Base-by-base conservation (phyloP, 169 alveolate genomes). In the Plasmodium reichenowi region DNA sequence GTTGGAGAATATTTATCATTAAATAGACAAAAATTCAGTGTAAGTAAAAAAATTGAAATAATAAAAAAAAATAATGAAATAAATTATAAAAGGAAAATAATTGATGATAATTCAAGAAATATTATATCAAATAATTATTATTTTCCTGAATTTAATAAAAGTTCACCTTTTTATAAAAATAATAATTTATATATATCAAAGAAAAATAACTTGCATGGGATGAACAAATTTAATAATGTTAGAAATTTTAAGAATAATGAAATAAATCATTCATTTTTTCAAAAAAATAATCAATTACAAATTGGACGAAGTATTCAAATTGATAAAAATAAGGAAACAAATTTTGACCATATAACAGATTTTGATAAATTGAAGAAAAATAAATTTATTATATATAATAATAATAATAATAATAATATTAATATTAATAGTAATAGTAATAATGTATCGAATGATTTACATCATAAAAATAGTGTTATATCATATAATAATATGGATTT, bases 31-130 rank as follows among this genome's bases (percentile, higher is more conserved):
- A 78, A 78, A 64, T 24, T 78, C 52, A 78, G 89, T 78, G 80
- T 78, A 78, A 64, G 80, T 64, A 66, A 66, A 68, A 78, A 78
- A 66, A 78, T 78, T 22, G 89, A 78, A 78, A 64, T 78, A n/a
- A 38, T 78, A n/a, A 78, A 59, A 70, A 78, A 78, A 45, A 47
- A 15, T 56, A 47, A 8, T 56, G 89, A 66, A 64, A 66, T 29
- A 20, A 78, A 64, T 59, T 24, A 22, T 26, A 52, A 64, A 64
- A 64, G 78, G 47, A 78, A 59, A 64, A 32, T 78, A 52, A 78
- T 78, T 20, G 22, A 12, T 38, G 74, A 59, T 45, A 13, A 15
- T 15, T 15, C 59, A 8, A 58, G 62, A 48, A 48, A 15, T 52
- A 78, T 9, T 48, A 10, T 60, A 43, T 15, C 29, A 20, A 15